Base-by-base conservation (phyloP, 139 green algal species). In the Chlamydomonas sp. region DNA sequence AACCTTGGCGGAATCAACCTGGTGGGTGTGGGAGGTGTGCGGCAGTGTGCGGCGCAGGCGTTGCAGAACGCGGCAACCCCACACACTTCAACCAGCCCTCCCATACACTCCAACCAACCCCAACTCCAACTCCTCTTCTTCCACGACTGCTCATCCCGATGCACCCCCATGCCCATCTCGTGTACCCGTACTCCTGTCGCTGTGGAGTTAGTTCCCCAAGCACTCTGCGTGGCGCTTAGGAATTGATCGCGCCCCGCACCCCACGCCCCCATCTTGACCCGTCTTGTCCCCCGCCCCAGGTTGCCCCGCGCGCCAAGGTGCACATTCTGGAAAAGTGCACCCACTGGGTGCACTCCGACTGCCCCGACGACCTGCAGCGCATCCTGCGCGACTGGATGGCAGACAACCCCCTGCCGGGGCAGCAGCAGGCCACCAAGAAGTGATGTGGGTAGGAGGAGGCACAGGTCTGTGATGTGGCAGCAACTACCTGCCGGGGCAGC, bases 291-390 rank as follows among this genome's bases (percentile, higher is more conserved):
- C 2, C 57, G 49, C n/a, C 64, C 9, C 85, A 89, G 77, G 59
- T 83, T 1, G 77, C 77, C 20, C 76, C 77, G 20, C 17, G 14
- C 0, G 63, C 77, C 76, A 67, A 84, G 85, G 62, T 79, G 72
- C 84, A 93, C 64, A 63, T 95, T 4, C 68, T 97, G 64, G 73
- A 88, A 6, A 61, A 91, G 77, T 94, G 92, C 91, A 91, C 78
- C 49, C 94, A 97, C 84, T 97, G 93, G 92, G 84, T 94, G 2
- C 93, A 96, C 78, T 85, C 95, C 71, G 94, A 96, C 83, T 79
- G 81, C 80, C 84, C 80, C 17, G 67, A 78, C 62, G 85, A 86
- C 77, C 85, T 92, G 49, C 77, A 71, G 31, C 49, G 71, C 15
- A 20, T 90, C 31, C 63, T 92, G 59, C 12, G 31, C 16, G 76